These are phyloP conservation scores for Ustilago nuda DNA, from an alignment of 1,284 basidiomycete species.

Conservation along the genomic window DNA sequence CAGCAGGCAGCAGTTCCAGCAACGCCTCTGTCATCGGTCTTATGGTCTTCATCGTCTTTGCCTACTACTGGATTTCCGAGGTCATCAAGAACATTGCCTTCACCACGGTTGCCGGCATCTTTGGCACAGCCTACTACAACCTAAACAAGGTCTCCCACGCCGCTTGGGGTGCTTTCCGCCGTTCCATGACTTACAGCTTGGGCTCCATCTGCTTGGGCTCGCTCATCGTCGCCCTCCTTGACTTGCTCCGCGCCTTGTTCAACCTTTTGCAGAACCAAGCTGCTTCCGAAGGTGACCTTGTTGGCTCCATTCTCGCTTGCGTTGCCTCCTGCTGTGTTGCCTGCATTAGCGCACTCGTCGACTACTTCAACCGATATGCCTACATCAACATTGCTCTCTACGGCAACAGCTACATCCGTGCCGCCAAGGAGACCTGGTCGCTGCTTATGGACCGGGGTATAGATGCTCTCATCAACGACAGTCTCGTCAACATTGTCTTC, in stretches of 20 bases:
- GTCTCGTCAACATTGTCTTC: constrained; percentile 77
- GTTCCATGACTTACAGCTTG: constrained; percentile 85
- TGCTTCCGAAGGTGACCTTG: constrained; percentile 79
- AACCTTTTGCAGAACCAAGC: constrained; percentile 78
- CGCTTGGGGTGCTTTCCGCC: constrained; percentile 75
- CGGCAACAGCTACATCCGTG: constrained; percentile 84
- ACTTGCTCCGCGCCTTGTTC: constrained; percentile 79
- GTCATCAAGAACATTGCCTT: constrained; percentile 65
- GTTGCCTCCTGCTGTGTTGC: constrained; percentile 79
- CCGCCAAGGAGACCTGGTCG: constrained; percentile 92
- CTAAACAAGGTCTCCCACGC: constrained; percentile 75
- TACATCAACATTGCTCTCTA: constrained; percentile 88
- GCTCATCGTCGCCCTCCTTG: constrained; percentile 86
- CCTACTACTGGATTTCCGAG: constrained; percentile 59
- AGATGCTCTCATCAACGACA: constrained; percentile 86
- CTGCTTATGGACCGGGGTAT: constrained; percentile 82
- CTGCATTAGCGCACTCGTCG: constrained; percentile 69
- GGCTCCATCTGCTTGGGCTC: constrained; percentile 91
- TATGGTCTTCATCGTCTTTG: constrained; percentile 62
- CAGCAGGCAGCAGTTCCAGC: constrained; percentile 41
- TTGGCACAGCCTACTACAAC: constrained; percentile 62
- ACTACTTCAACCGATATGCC: constrained; percentile 72
- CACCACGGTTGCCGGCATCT: constrained; percentile 61
- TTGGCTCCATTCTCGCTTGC: constrained; percentile 81
- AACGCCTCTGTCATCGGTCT: constrained; percentile 57